A percentile compares a stretch with the other conserved stretches of the same genome.
These are phyloP conservation scores for Epicoccum nigrum DNA, from an alignment of 2,329 filamentous ascomycete genomes.

Conservation along the genomic window DNA sequence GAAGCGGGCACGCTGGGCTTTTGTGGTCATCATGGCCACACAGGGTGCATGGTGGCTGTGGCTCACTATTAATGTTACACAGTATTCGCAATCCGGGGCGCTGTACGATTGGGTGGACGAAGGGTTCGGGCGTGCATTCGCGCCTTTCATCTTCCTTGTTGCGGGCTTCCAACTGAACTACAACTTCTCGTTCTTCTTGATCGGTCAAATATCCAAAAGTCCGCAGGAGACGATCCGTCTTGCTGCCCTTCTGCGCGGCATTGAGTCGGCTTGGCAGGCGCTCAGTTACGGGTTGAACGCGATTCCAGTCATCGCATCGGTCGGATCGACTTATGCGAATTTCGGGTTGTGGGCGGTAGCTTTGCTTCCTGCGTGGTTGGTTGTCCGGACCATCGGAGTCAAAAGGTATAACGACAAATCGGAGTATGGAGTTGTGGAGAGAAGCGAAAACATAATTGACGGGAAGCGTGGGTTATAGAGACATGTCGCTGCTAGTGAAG, in stretches of 20 bases:
- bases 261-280: slow-evolving; percentile 73
- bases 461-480: not conserved
- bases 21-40: slow-evolving; percentile 58
- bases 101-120: slow-evolving; percentile 67
- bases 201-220: slow-evolving; percentile 65
- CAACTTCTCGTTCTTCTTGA: slow-evolving; percentile 72
- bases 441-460: not conserved
- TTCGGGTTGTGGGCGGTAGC: slow-evolving; percentile 69
- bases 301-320: slow-evolving; percentile 63
- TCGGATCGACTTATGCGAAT: slow-evolving; percentile 72
- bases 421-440: slow-evolving; percentile 1
- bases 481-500: too few species aligned
- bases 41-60: slow-evolving; percentile 74
- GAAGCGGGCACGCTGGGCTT: slow-evolving; percentile 59
- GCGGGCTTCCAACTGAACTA: slow-evolving; percentile 74
- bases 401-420: slow-evolving; percentile 29
- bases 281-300: slow-evolving; percentile 72
- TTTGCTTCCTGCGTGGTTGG: slow-evolving; percentile 68
- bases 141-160: slow-evolving; percentile 68
- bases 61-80: slow-evolving; percentile 67
- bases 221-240: slow-evolving; percentile 69
- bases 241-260: slow-evolving; percentile 68
- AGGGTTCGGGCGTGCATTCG: slow-evolving; percentile 69
- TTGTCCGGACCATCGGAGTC: slow-evolving; percentile 61
- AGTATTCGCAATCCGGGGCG: slow-evolving; percentile 61